These are phyloP conservation scores for Panicum hallii DNA, from an alignment of 202 grass and related monocot species.

Conservation along the genomic window DNA sequence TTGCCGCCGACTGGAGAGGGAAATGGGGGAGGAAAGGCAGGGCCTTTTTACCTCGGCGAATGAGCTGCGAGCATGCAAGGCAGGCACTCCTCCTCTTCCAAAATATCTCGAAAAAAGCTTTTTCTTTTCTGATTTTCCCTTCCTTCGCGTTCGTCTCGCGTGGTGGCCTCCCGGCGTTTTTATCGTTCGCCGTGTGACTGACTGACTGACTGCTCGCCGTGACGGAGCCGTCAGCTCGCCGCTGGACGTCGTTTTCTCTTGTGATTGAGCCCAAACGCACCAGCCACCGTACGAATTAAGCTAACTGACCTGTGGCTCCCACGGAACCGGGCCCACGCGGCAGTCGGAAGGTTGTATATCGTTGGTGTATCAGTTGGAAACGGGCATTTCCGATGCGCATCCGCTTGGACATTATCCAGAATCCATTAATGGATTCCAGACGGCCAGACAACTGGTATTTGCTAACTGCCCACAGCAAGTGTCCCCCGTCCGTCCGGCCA, in stretches of 20 bases:
- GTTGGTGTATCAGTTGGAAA: background rate
- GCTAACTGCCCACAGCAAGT: background rate
- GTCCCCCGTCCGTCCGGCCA: background rate
- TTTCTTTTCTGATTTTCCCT: background rate
- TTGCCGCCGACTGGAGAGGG: background rate
- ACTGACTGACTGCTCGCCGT: slow-evolving; percentile 30
- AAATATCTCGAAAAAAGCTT: background rate
- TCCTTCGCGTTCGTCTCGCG: slow-evolving; percentile 22
- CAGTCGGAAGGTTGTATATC: accelerated
- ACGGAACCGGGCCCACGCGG: background rate
- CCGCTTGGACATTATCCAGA: slow-evolving; percentile 18
- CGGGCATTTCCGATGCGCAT: background rate
- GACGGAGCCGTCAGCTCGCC: slow-evolving; percentile 34
- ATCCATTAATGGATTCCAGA: slow-evolving; percentile 32
- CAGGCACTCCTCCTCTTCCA: slow-evolving; percentile 14
- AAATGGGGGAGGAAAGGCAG: slow-evolving; percentile 32
- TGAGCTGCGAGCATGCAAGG: slow-evolving; percentile 17
- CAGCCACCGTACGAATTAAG: accelerated
- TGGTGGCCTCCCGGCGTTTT: slow-evolving; percentile 31
- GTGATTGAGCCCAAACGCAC: background rate
- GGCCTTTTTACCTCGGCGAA: slow-evolving; percentile 38
- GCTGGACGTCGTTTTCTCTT: background rate
- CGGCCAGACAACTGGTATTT: background rate
- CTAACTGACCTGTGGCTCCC: background rate
- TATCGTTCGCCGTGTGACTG: background rate